phyloP scores from a whole-genome alignment of 768 basidiomycete genomes.

The Naganishia antarctica region DNA sequence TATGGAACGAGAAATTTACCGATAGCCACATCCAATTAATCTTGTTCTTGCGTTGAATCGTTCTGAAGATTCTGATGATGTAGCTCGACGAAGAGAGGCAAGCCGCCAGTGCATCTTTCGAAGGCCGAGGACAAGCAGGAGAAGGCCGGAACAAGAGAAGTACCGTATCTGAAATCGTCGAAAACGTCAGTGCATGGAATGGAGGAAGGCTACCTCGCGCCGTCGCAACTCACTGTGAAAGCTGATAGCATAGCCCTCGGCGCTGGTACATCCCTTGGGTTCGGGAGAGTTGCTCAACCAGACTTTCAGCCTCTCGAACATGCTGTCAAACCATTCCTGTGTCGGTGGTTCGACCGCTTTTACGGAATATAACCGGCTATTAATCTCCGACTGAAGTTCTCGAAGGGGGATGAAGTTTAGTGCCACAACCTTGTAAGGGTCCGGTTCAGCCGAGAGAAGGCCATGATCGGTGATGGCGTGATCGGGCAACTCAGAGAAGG shows the following conservation, averaged over 20 bases:
- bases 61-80: slow-evolving; percentile 48
- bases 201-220: neutral
- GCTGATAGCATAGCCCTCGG: slow-evolving; percentile 49
- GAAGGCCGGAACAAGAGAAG: slow-evolving; percentile 49
- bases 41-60: slow-evolving; percentile 49
- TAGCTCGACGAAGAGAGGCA: slow-evolving; percentile 50
- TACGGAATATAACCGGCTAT: slow-evolving; percentile 45
- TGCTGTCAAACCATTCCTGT: slow-evolving; percentile 47
- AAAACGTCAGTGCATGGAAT: neutral
- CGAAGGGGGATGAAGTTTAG: slow-evolving; percentile 45
- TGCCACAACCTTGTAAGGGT: slow-evolving; percentile 46
- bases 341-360: slow-evolving; percentile 36
- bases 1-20: slow-evolving; percentile 35
- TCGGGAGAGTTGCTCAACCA: slow-evolving; percentile 49
- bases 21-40: slow-evolving; percentile 50
- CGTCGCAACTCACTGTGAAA: slow-evolving; percentile 47
- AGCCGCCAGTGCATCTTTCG: slow-evolving; percentile 44
- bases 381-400: slow-evolving; percentile 48
- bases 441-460: slow-evolving; percentile 32
- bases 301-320: slow-evolving; percentile 44
- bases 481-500: slow-evolving; percentile 27
- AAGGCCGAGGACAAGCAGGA: slow-evolving; percentile 47
- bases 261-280: slow-evolving; percentile 45
- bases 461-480: slow-evolving; percentile 35
- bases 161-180: slow-evolving; percentile 39